Evolutionary conservation across 768 basidiomycete species (phyloP), one percentile per base, ranked within the genome.

Genomic region (Leccinum pellstonianum): DNA sequence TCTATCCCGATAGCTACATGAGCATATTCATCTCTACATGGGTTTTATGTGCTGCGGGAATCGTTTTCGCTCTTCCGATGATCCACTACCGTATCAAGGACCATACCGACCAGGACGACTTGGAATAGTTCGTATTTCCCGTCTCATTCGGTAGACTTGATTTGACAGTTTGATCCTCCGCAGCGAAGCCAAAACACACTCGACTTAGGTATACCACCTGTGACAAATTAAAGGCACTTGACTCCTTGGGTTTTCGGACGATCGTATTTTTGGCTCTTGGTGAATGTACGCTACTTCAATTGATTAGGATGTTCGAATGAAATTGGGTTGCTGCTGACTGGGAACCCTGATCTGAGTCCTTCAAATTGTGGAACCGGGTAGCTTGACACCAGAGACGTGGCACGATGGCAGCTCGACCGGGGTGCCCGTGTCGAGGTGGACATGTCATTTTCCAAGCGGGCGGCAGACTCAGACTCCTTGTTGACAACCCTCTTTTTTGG

Each of bases 21-120:
- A 87, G 81, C 65, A 80, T 91, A 35, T 88, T 91, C 67, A 66
- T 86, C 59, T 87, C 87, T 19, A 89, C 89, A 0, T 91, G 89
- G 88, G 78, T 77, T n/a, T 77, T 91, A 29, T 82, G 89, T 49
- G 81, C 82, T 37, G 83, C 78, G 0, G 88, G 88, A 5, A 77
- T 90, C 17, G 35, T 85, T 50, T 87, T 82, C 61, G 83, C 86
- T n/a, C 73, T 89, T 35, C 88, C 87, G 8, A 90, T 90, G 89
- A 83, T 91, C 35, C 77, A 88, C 66, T 74, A 83, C 55, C 86
- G 88, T 37, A 86, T 90, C 64, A 86, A 80, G 68, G 80, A 90
- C 51, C 81, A 77, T 65, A 81, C 81, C 1, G 83, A 84, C 10
- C 46, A 77, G 10, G 79, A 78, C 25, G 85, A 87, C 48, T 83